These are phyloP conservation scores for Phytopythium montanum DNA, from an alignment of 352 stramenopile genomes.

Conservation along the genomic window DNA sequence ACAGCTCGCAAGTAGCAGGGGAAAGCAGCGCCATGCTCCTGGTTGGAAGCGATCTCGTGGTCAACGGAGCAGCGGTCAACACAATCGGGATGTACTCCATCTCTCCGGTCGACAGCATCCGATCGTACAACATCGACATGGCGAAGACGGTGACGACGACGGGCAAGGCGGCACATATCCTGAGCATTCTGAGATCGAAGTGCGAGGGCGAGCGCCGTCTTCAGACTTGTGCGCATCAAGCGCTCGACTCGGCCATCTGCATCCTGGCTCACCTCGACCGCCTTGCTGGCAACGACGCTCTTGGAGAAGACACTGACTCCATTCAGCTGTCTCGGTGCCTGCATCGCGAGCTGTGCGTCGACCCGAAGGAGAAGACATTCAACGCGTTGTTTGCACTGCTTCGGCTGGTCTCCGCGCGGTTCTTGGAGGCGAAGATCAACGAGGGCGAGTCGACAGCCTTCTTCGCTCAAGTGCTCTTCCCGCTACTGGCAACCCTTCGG, in stretches of 20 bases:
- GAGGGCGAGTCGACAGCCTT: slow-evolving; percentile 16
- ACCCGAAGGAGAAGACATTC: slow-evolving; percentile 74
- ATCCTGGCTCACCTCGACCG: slow-evolving; percentile 77
- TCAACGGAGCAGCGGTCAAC: slow-evolving; percentile 17
- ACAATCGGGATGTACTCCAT: slow-evolving; percentile 32
- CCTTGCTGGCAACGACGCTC: slow-evolving; percentile 69
- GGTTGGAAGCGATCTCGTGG: slow-evolving; percentile 32
- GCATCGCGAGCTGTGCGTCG: slow-evolving; percentile 78
- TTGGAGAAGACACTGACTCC: slow-evolving; percentile 65
- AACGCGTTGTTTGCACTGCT: slow-evolving; percentile 53
- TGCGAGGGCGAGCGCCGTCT: slow-evolving; percentile 21
- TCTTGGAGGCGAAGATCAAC: slow-evolving; percentile 16
- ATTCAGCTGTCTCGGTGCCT: slow-evolving; percentile 76
- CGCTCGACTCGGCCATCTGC: slow-evolving; percentile 65
- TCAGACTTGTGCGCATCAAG: slow-evolving; percentile 44
- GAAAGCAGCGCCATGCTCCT: slow-evolving; percentile 33
- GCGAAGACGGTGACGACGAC: slow-evolving; percentile 47
- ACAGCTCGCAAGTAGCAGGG: slow-evolving; percentile 20
- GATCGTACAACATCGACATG: slow-evolving; percentile 40
- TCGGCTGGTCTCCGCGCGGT: slow-evolving; percentile 25
- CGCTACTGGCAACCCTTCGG: slow-evolving; percentile 63
- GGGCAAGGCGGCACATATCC: slow-evolving; percentile 49
- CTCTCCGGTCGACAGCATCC: slow-evolving; percentile 22
- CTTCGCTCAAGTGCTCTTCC: slow-evolving; percentile 59
- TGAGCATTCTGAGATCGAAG: slow-evolving; percentile 45